Conservation (phyloP, 306 rosid genomes). For the Trifolium subterraneum region DNA sequence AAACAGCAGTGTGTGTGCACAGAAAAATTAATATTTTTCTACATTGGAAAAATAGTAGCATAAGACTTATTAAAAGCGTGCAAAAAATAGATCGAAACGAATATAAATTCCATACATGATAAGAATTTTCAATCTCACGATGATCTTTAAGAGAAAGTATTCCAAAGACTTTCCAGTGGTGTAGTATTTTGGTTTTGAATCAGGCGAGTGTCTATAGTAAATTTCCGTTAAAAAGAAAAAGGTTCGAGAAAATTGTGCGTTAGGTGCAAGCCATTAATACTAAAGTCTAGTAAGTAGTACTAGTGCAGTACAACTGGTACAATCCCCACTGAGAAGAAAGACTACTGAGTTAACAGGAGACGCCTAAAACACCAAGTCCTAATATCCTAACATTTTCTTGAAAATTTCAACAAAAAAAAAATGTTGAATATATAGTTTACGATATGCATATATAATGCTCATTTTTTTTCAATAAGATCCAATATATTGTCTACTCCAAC, state of each 20-base stretch:
- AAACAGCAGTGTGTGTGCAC: background rate
- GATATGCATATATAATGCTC: too few species aligned
- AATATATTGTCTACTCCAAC: background rate
- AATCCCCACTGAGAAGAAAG: background rate
- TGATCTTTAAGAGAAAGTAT: background rate
- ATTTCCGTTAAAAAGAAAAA: background rate
- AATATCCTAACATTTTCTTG: background rate
- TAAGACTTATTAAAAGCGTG: background rate
- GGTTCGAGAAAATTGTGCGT: background rate
- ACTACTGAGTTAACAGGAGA: constrained; percentile 4
- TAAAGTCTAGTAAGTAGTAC: background rate
- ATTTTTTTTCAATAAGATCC: too few species aligned
- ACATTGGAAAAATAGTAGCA: background rate
- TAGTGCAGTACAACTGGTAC: background rate
- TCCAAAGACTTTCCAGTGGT: background rate
- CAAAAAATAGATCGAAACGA: background rate
- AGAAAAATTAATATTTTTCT: background rate
- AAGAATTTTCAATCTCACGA: constrained; percentile 19
- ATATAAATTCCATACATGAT: constrained; percentile 5
- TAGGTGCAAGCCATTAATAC: background rate
- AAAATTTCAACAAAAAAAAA: background rate
- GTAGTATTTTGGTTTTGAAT: constrained; percentile 13
- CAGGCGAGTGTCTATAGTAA: background rate
- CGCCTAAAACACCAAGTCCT: constrained; percentile 20
- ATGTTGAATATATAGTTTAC: background rate